A percentile compares a stretch with the other conserved stretches of the same genome.
These are phyloP conservation scores for Candida tropicalis DNA, from an alignment of 1,139 yeast species.

Conservation along the genomic window DNA sequence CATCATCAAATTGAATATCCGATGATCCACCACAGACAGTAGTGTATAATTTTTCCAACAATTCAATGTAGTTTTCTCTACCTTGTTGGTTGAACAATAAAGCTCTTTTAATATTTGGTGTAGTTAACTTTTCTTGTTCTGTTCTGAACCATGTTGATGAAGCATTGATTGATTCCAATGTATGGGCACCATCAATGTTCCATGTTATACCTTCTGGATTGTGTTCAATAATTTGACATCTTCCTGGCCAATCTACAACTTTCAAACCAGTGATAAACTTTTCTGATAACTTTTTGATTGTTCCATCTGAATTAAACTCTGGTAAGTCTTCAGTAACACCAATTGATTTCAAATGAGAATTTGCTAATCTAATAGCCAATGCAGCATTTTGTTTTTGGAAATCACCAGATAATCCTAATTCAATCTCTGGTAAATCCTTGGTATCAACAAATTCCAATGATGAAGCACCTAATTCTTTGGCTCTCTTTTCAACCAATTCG, in stretches of 20 bases:
- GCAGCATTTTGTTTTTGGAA: conserved; percentile 89
- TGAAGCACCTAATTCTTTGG: conserved; percentile 59
- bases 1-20: conserved; percentile 61
- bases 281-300: conserved; percentile 47
- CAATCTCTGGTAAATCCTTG: conserved; percentile 32
- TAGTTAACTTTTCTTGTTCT: conserved; percentile 18
- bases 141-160: conserved; percentile 78
- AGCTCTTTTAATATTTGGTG: conserved; percentile 32
- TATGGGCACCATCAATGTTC: conserved; percentile 96
- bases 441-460: conserved; percentile 52
- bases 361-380: conserved; percentile 75
- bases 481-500: conserved; percentile 59
- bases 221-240: conserved; percentile 74
- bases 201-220: conserved; percentile 56
- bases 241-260: conserved; percentile 85
- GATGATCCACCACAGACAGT: conserved; percentile 26
- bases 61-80: conserved; percentile 70
- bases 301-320: conserved; percentile 21
- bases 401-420: conserved; percentile 82
- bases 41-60: conserved; percentile 57
- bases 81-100: conserved; percentile 92
- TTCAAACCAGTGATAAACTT: conserved; percentile 67
- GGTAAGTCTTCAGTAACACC: conserved; percentile 37
- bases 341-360: conserved; percentile 57
- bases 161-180: conserved; percentile 79